phyloP scores from a whole-genome alignment of 176 grass and related monocot genomes.

The Eleusine coracana region DNA sequence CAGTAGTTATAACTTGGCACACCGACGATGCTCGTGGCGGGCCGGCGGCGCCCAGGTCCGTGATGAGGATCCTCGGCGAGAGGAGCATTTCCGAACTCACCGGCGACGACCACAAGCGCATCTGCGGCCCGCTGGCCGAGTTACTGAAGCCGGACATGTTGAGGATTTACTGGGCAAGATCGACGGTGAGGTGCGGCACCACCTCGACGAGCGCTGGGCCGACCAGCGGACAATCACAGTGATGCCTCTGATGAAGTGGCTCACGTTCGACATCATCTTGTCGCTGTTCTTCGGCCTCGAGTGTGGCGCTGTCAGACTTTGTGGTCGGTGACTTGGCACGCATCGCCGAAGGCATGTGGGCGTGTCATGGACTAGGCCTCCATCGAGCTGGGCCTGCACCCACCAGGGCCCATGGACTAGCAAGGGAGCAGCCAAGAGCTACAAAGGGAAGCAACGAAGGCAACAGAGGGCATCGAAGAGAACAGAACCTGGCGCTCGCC shows the following conservation, averaged over 20 bases:
- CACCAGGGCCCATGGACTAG: no score
- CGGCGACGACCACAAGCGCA: conserved; percentile 54
- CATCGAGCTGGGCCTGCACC: no score
- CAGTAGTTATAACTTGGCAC: no score
- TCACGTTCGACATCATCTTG: conserved; percentile 55
- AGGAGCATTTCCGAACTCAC: conserved; percentile 36
- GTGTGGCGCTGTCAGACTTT: not conserved
- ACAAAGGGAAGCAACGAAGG: no score
- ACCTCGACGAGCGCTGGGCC: conserved; percentile 47
- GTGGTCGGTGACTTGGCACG: conserved; percentile 3
- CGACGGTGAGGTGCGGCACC: conserved; percentile 49
- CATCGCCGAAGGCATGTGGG: conserved; percentile 27
- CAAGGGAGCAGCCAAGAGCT: no score
- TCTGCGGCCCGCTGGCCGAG: conserved; percentile 43
- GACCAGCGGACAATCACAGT: conserved; percentile 9
- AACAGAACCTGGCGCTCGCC: no score
- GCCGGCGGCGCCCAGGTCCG: conserved; percentile 44
- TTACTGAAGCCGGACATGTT: conserved; percentile 62
- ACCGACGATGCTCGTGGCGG: no score
- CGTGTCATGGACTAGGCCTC: no score
- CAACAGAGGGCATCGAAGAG: no score
- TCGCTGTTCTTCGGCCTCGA: conserved; percentile 48
- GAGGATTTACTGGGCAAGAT: conserved; percentile 46
- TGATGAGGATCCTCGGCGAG: conserved; percentile 35
- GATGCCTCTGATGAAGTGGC: conserved; percentile 51